A percentile compares a stretch with the other conserved stretches of the same genome.
These are phyloP conservation scores for Phytophthora cactorum DNA, from an alignment of 352 stramenopile genomes.

Conservation along the genomic window DNA sequence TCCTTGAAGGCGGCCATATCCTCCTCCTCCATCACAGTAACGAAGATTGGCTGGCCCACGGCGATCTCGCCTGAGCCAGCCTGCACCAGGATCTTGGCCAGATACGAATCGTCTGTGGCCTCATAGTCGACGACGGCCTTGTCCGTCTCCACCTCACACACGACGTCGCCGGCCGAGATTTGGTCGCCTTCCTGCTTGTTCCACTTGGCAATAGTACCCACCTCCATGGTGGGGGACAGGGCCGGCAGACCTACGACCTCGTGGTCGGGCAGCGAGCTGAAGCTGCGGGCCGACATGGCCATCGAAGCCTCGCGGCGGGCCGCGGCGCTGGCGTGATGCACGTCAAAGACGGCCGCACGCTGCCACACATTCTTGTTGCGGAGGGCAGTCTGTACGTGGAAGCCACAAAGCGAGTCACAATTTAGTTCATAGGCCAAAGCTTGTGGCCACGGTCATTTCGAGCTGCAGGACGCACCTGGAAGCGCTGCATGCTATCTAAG, in stretches of 20 bases:
- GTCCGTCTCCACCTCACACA: constrained; percentile 98
- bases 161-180: constrained; percentile 92
- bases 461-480: constrained; percentile 59
- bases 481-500: constrained; percentile 57
- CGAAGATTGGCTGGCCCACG: constrained; percentile 75
- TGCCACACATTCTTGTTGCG: constrained; percentile 68
- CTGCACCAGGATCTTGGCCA: constrained; percentile 95
- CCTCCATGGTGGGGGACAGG: constrained; percentile 94
- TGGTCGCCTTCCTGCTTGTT: constrained; percentile 92
- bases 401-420: not conserved
- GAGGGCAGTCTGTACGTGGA: constrained; percentile 43
- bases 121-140: constrained; percentile 99
- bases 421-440: not conserved
- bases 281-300: constrained; percentile 39
- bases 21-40: constrained; percentile 62
- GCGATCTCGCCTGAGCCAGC: constrained; percentile 89
- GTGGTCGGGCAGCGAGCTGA: constrained; percentile 75
- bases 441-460: not conserved
- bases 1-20: constrained; percentile 64
- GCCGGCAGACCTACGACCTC: constrained; percentile 79
- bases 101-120: constrained; percentile 94
- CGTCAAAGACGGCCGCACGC: constrained; percentile 57
- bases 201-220: constrained; percentile 95
- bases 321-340: constrained; percentile 34
- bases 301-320: constrained; percentile 28